A percentile compares a stretch with the other conserved stretches of the same genome.
Conservation (phyloP, 2,329 filamentous ascomycete species). For the Penicillium sp. region DNA sequence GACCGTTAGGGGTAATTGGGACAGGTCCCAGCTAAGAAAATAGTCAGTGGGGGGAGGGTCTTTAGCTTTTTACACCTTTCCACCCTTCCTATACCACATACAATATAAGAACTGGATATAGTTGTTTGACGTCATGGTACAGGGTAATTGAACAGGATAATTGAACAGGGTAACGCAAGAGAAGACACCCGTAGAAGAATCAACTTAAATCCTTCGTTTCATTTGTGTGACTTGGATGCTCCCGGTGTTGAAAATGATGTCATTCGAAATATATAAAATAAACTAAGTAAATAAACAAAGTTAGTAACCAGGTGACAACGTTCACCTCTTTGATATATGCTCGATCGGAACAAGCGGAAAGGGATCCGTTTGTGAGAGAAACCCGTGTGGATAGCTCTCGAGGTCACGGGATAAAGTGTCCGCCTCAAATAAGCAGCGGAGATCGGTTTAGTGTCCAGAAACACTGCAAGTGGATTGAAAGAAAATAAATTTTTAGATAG, state of each 20-base stretch:
- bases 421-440: conserved; percentile 7
- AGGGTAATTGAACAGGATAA: not conserved
- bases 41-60: no score
- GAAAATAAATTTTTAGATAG: not conserved
- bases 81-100: no score
- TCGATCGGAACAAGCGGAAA: conserved; percentile 8
- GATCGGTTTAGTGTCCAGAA: conserved; percentile 4
- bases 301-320: not conserved
- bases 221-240: not conserved
- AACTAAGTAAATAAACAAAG: not conserved
- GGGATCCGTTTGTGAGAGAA: not conserved
- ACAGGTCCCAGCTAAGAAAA: not conserved
- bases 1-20: conserved; percentile 19
- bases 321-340: not conserved
- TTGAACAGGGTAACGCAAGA: not conserved
- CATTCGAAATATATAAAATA: not conserved
- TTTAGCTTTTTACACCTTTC: no score
- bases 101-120: not conserved
- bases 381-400: not conserved
- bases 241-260: not conserved
- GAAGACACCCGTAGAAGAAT: not conserved
- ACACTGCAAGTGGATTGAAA: no score
- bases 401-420: not conserved
- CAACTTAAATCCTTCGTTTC: not conserved
- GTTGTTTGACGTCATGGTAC: not conserved